Conservation (phyloP, 2,329 filamentous ascomycete genomes). For the Amesomyces nigricolor region DNA sequence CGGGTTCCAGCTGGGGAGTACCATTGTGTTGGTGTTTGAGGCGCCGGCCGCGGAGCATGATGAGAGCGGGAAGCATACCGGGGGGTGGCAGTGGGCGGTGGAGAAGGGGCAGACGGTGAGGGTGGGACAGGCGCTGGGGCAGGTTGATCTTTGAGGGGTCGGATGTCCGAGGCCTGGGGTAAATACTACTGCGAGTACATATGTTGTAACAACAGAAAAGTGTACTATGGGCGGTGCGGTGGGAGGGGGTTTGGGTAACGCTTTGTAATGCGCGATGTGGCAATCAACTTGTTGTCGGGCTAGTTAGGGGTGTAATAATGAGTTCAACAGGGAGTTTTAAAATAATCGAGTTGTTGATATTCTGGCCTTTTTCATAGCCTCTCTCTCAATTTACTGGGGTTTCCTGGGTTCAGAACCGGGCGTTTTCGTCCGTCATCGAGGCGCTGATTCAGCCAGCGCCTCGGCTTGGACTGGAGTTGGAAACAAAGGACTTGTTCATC, state of each 20-base stretch:
- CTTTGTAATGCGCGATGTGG: not conserved
- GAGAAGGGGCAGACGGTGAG: conserved; percentile 83
- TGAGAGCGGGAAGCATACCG: conserved; percentile 48
- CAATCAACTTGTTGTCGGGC: conserved; percentile 8
- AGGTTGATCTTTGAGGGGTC: conserved; percentile 46
- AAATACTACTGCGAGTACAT: not conserved
- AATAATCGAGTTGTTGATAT: too few relatives aligned
- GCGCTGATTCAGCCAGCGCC: too few relatives aligned
- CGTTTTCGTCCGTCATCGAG: too few relatives aligned
- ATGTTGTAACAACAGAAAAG: not conserved
- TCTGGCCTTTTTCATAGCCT: too few relatives aligned
- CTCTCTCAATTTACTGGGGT: too few relatives aligned
- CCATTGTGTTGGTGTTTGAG: conserved; percentile 93
- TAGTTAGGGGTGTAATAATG: not conserved
- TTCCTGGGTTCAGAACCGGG: too few relatives aligned
- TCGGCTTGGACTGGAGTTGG: too few relatives aligned
- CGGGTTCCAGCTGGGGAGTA: conserved; percentile 92
- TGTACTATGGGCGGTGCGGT: not conserved
- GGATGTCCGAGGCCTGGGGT: not conserved
- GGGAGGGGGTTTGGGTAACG: not conserved
- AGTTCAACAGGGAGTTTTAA: too few relatives aligned
- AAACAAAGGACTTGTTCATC: too few relatives aligned
- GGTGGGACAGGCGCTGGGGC: conserved; percentile 81
- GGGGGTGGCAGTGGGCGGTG: conserved; percentile 80
- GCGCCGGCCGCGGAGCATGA: conserved; percentile 65